Evolutionary conservation across 768 basidiomycete genomes (phyloP).

Genomic region (Mycena chlorophos): DNA sequence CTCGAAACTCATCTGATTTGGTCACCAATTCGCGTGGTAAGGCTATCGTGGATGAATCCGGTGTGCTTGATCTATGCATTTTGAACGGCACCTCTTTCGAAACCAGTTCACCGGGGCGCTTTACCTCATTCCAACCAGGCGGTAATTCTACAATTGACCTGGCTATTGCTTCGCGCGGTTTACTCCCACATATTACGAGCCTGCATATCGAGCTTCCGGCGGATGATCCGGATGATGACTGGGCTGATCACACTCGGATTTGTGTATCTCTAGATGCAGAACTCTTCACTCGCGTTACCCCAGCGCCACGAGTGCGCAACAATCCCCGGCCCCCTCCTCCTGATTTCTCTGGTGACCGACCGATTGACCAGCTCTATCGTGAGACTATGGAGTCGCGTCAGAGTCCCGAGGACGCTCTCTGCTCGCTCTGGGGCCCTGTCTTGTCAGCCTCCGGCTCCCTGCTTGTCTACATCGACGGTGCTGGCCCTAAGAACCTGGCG

Average conservation of each 20-base stretch:
- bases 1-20: background rate
- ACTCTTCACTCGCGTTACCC: background rate
- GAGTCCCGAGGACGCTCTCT: background rate
- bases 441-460: background rate
- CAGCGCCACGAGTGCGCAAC: background rate
- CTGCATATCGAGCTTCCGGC: constrained; percentile 1
- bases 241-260: constrained; percentile 2
- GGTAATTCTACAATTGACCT: constrained; percentile 7
- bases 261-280: constrained; percentile 1
- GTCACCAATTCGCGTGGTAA: background rate
- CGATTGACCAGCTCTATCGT: background rate
- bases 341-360: background rate
- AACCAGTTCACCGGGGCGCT: constrained; percentile 1
- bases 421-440: constrained; percentile 2
- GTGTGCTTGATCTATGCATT: background rate
- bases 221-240: background rate
- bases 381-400: background rate
- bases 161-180: background rate
- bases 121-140: constrained; percentile 1
- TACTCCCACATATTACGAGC: background rate
- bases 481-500: background rate
- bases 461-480: constrained; percentile 2
- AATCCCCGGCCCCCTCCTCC: background rate
- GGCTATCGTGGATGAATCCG: background rate
- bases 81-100: constrained; percentile 4